Conservation (phyloP, 345 rosid species). For the Eucalyptus erythrocorys region DNA sequence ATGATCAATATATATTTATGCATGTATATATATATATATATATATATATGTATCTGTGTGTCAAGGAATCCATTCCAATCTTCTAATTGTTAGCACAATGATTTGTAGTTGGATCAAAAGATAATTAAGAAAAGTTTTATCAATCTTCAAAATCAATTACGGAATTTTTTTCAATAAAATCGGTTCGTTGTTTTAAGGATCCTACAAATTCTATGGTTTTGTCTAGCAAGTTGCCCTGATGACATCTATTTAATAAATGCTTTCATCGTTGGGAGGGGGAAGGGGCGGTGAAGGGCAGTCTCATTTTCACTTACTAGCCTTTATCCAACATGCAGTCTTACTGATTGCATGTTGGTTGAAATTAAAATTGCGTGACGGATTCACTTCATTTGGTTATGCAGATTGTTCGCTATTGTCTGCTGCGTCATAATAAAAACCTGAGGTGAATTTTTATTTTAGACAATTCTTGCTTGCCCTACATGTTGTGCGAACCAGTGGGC, state of each 20-base stretch:
- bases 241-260: neutral
- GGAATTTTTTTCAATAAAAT: no score
- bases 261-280: neutral
- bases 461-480: neutral
- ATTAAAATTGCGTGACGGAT: neutral
- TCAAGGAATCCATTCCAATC: no score
- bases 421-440: neutral
- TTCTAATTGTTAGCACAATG: no score
- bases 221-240: neutral
- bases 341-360: neutral
- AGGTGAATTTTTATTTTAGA: neutral
- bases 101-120: no score
- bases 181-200: neutral
- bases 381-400: neutral
- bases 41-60: no score
- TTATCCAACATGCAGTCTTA: neutral
- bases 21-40: accelerated
- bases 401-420: neutral
- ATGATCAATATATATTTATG: no score
- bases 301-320: neutral
- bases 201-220: neutral
- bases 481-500: neutral
- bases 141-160: no score
- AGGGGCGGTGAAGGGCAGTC: neutral
- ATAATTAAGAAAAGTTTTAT: no score